Base-by-base conservation (phyloP, 805 yeast genomes). In the Zygosaccharomyces lentus region DNA sequence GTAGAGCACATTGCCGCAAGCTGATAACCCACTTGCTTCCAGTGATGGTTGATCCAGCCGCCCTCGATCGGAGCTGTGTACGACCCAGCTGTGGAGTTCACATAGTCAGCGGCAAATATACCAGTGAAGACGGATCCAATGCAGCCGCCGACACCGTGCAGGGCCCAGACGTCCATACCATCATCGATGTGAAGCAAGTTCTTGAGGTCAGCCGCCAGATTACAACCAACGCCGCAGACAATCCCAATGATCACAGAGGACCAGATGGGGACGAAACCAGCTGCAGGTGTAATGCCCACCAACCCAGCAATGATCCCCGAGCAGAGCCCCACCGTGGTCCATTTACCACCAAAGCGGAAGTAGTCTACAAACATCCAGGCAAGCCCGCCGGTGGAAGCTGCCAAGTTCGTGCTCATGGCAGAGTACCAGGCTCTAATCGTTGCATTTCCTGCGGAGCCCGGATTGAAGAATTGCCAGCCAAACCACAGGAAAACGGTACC, bases 401-500 rank as follows among this genome's bases (percentile, higher is more conserved):
- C 96, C 57, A 91, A 66, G 70, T 91, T 88, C 61, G 98, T 91
- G 77, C 87, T 89, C 62, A 85, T 84, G 65, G 85, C 78, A 31
- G 97, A 96, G 74, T 89, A 89, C 85, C 88, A 87, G 47, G 96
- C 90, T 71, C 97, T 84, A 65, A 93, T 81, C 51, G 91, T 71
- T 30, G 96, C 87, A 64, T 88, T 84, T 68, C 96, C 97, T 41
- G 97, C 86, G 39, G 96, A 88, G 59, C 98, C 98, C 69, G 96
- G 97, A 77, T 93, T 93, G 81, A 93, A 93, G 62, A 89, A 89
- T 48, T 53, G 57, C 99, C 99, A 93, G 30, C 98, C 99, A 60
- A 93, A 89, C 96, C 97, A 91, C 57, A 93, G 77, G 73, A 93
- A 86, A 9, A 87, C 84, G 16, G 97, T 89, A 45, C 99, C 99